Evolutionary conservation across 2,329 filamentous ascomycete species (phyloP), one percentile per base, ranked within the genome.

Genomic region (Colletotrichum salicis): DNA sequence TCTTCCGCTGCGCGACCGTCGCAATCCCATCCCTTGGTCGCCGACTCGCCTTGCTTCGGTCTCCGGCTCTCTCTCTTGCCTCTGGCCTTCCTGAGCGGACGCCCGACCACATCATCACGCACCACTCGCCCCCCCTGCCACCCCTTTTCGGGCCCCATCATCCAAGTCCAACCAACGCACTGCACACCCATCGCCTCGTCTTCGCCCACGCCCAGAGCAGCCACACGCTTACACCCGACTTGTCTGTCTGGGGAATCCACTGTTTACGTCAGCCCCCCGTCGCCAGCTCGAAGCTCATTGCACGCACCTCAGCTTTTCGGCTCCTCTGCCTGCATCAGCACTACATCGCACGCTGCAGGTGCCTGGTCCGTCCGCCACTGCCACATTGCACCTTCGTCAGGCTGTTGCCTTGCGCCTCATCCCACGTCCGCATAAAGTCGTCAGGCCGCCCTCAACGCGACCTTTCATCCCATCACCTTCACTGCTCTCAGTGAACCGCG

Each of bases 401-500:
- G 24, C 56, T 69, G 60, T 55, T 64, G 59, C 69, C 69, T 71
- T 31, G 65, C 69, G 58, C 69, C 68, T 71, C 68, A 67, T 33
- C 29, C 37, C 37, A 54, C 64, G 33, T 60, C 13, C 19, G 65
- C 65, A 71, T 71, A 71, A 64, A 61, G 27, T 66, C 69, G 33
- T 31, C 58, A 45, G 45, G 52, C 56, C 41, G 35, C 51, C 27
- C 41, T 54, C 60, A 35, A 52, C 35, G 41, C 63, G 29, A 51
- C 70, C 72, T 76, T 72, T 75, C 73, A 74, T 75, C 75, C 74
- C 72, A 72, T 76, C 75, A 73, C 75, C 73, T 41, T 41, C 37
- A 19, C 15, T 75, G 74, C 71, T 76, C 65, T 73, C 75, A 77
- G 77, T 80, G 41, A 48, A 48, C 80, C 80, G 82, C 84, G 82